phyloP scores from a whole-genome alignment of 1,284 basidiomycete genomes.

The Sanghuangporus weigelae region DNA sequence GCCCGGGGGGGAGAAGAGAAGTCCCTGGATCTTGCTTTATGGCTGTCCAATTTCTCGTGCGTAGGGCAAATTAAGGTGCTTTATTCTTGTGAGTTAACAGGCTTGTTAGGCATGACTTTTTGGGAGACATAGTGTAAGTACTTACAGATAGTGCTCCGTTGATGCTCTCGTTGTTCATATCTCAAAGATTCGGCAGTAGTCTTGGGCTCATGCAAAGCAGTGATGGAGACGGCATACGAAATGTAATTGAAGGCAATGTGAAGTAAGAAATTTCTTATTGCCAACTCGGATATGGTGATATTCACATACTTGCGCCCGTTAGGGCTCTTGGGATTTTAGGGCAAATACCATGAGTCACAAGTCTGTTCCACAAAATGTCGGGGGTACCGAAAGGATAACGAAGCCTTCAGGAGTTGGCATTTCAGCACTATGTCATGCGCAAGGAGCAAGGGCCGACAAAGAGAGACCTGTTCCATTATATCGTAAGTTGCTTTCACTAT shows the following conservation, averaged over 20 bases:
- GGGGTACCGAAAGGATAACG: background rate
- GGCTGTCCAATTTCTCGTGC: constrained; percentile 29
- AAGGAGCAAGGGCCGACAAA: constrained; percentile 22
- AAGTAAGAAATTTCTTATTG: background rate
- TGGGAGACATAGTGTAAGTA: constrained; percentile 32
- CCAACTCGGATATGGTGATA: background rate
- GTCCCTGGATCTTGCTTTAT: constrained; percentile 29
- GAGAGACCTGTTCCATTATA: constrained; percentile 35
- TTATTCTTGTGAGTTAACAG: background rate
- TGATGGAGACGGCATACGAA: constrained; percentile 19
- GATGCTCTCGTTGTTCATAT: background rate
- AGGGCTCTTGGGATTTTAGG: constrained; percentile 7
- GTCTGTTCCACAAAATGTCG: background rate
- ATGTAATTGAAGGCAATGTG: constrained; percentile 16
- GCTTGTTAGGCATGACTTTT: constrained; percentile 31
- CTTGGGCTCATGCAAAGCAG: constrained; percentile 18
- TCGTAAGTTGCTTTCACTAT: constrained; percentile 24
- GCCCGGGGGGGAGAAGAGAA: background rate
- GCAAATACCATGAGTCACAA: constrained; percentile 8
- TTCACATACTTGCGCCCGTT: background rate
- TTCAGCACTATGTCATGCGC: constrained; percentile 15
- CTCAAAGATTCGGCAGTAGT: constrained; percentile 24
- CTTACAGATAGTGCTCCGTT: background rate
- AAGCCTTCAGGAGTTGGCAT: constrained; percentile 12
- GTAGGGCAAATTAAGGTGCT: background rate